Evolutionary conservation across 2,329 filamentous ascomycete species (phyloP).

Genomic region (Ophiocordyceps camponoti-leonardi): DNA sequence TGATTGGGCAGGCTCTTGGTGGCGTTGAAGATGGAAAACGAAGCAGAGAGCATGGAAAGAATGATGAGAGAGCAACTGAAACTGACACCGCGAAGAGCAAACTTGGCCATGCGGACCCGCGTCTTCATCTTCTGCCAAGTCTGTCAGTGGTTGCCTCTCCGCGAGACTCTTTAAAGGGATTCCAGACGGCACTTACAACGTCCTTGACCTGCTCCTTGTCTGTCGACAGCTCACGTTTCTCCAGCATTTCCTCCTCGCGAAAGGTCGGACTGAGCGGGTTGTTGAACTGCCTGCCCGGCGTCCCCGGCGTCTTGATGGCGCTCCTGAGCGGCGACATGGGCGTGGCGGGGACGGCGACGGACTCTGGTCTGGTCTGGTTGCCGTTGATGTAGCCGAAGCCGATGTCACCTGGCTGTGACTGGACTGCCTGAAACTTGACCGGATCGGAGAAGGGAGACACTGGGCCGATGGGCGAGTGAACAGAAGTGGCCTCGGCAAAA

Average conservation of each 20-base stretch:
- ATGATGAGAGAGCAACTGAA: constrained; percentile 96
- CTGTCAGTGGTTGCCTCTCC: constrained; percentile 9
- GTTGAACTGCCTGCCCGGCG: constrained; percentile 51
- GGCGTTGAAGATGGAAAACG: constrained; percentile 81
- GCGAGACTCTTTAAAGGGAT: neutral
- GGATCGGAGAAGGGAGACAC: constrained; percentile 42
- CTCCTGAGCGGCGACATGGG: constrained; percentile 75
- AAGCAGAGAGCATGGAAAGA: constrained; percentile 73
- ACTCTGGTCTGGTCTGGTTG: constrained; percentile 28
- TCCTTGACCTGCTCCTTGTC: constrained; percentile 81
- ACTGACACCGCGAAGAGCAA: constrained; percentile 86
- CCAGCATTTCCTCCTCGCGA: constrained; percentile 67
- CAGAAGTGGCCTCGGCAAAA: constrained; percentile 65
- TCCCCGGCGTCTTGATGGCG: constrained; percentile 75
- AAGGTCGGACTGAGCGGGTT: constrained; percentile 88
- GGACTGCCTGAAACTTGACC: constrained; percentile 33
- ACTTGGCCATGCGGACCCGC: constrained; percentile 81
- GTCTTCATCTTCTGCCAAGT: constrained; percentile 67
- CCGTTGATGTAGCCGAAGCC: constrained; percentile 82
- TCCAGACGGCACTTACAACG: constrained; percentile 43
- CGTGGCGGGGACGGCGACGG: constrained; percentile 44
- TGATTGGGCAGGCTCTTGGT: constrained; percentile 58
- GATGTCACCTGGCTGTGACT: constrained; percentile 66
- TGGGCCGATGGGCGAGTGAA: constrained; percentile 57
- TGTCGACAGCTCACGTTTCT: constrained; percentile 66